Conservation (phyloP, 2,329 filamentous ascomycete genomes). For the Calonectria honghensis region DNA sequence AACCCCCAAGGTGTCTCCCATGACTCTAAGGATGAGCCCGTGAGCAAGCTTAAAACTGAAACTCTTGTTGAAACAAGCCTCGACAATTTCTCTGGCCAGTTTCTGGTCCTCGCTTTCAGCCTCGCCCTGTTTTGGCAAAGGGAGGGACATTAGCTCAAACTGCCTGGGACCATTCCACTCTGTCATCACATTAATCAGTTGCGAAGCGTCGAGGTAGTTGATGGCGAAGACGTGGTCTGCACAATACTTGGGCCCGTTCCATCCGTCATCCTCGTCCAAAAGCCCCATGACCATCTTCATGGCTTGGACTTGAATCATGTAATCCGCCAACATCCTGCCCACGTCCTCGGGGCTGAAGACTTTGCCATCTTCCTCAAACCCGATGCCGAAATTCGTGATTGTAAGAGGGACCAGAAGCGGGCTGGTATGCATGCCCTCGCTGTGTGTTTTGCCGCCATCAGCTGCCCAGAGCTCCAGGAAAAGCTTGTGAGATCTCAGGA, state of each 20-base stretch:
- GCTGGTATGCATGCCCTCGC: constrained; percentile 16
- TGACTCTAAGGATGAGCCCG: constrained; percentile 12
- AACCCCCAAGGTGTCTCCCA: constrained; percentile 12
- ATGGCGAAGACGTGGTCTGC: constrained; percentile 3
- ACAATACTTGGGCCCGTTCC: constrained; percentile 23
- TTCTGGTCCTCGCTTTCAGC: not conserved
- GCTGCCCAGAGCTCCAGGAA: constrained; percentile 19
- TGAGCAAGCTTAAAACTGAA: constrained; percentile 25
- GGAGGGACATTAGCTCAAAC: constrained; percentile 25
- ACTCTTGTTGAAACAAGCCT: not conserved
- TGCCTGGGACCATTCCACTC: constrained; percentile 21
- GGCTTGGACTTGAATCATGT: constrained; percentile 28
- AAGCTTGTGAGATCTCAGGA: constrained; percentile 13
- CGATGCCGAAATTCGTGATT: not conserved
- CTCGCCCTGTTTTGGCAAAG: constrained; percentile 5
- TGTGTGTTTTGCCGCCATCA: constrained; percentile 6
- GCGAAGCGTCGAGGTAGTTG: constrained; percentile 1
- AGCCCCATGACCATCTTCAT: constrained; percentile 22
- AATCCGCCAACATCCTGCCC: constrained; percentile 20
- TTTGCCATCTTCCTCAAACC: constrained; percentile 16
- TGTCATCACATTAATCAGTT: constrained; percentile 13
- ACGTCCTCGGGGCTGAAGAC: not conserved
- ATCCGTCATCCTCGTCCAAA: constrained; percentile 17
- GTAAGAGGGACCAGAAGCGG: not conserved
- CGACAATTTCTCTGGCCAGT: constrained; percentile 11